Evolutionary conservation across 164 flowering plant genomes (phyloP), one percentile per base, ranked within the genome.

Genomic region (Liriodendron chinense): DNA sequence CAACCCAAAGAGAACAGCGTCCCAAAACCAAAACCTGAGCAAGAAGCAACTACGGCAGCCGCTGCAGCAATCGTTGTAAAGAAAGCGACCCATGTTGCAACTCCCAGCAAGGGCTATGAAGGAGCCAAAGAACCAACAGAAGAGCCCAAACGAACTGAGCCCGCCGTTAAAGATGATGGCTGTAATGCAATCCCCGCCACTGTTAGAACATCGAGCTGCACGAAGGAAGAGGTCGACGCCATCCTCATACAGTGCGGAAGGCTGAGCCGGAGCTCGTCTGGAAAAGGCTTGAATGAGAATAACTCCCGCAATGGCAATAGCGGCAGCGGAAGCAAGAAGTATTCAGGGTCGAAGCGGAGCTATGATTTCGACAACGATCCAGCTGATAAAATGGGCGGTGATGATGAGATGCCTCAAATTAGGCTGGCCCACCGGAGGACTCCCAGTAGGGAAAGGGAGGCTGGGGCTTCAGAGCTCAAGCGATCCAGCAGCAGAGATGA

Each of bases 181-280:
- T 74, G 63, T 70, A 49, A 18, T 34, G 48, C 74, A 0, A 24
- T 49, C 56, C 7, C 61, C 49, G 65, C 76, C 0, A 47, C 81
- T 1, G 87, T 89, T 72, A 87, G 96, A 84, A 88, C 94, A 0
- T 93, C 98, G 2, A 94, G 94, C 84, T 94, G 97, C 81, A 91
- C 92, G 0, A 92, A 92, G 73, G 99, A 93, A 63, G 98, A 95
- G 76, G 88, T 96, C 25, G 99, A 96, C 73, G 94, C 98, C 1
- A 96, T 96, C 75, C 79, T 96, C 62, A 90, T 96, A 0, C 98
- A 94, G 78, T 96, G 98, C 34, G 99, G 99, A 9, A 73, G 98
- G 81, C 91, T 96, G 4, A 94, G 98, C 85, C 79, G 96, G 14
- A 91, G 93, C 85, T 94, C 98, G 2, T 90, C 97, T 23, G 92